phyloP scores from a whole-genome alignment of 768 basidiomycete species.

The Mycena belliarum region DNA sequence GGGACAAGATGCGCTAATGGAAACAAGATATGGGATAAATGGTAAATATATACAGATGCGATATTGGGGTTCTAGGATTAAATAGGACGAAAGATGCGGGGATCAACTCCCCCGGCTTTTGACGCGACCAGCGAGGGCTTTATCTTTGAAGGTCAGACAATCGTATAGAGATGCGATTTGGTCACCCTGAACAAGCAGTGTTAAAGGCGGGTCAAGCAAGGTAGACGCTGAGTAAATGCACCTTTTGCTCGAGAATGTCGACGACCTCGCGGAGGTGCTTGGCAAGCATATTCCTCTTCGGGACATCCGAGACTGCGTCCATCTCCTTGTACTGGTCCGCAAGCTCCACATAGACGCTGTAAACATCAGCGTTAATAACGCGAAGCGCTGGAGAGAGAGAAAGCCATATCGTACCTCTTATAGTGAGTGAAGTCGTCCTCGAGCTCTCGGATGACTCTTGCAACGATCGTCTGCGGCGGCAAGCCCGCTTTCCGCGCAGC shows the following conservation, averaged over 20 bases:
- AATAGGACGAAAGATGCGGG: background rate
- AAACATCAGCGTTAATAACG: constrained; percentile 5
- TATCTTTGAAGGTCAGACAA: constrained; percentile 75
- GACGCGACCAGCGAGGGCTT: constrained; percentile 31
- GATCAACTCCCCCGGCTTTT: background rate
- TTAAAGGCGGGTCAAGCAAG: background rate
- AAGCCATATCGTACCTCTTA: constrained; percentile 68
- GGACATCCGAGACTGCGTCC: constrained; percentile 80
- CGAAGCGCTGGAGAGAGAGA: background rate
- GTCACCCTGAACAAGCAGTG: constrained; percentile 62
- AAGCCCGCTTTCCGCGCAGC: constrained; percentile 41
- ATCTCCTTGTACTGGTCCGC: constrained; percentile 92
- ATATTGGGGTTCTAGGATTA: background rate
- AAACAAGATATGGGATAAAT: constrained; percentile 7
- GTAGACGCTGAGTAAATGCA: constrained; percentile 29
- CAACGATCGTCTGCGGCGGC: constrained; percentile 87
- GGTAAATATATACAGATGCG: constrained; percentile 11
- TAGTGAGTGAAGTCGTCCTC: constrained; percentile 96
- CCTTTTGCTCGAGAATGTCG: constrained; percentile 90
- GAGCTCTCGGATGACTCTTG: constrained; percentile 80
- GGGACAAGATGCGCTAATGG: background rate
- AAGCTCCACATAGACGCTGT: constrained; percentile 85
- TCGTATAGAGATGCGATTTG: constrained; percentile 93
- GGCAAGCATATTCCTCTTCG: constrained; percentile 83
- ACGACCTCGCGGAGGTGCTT: constrained; percentile 90